Base-by-base conservation (phyloP, 140 eudicot genomes). In the Ambrosia hybrid region DNA sequence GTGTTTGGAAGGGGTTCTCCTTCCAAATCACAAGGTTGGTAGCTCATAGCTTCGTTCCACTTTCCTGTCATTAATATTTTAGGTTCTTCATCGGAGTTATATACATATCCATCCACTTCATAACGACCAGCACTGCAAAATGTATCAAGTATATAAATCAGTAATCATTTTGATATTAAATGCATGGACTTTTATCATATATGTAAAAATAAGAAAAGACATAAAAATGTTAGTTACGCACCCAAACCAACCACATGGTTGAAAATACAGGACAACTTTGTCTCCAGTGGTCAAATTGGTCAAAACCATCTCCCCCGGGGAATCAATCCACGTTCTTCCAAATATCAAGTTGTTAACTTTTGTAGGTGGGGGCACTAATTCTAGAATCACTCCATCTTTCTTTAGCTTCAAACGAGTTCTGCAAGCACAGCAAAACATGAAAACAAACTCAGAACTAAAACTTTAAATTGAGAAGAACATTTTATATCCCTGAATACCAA, bases 161-260 rank as follows among this genome's bases (percentile, higher is more conserved):
- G 16, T 53, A 26, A 55, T 34, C 36, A 16, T 56, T 56, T 17
- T 3, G 62, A 56, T 15, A 56, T 15, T 56, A 56, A 45, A 45
- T 3, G 41, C 41, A 38, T 1, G 41, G 4, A 38, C 41, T 5
- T 38, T 38, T n/a, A 3, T 38, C 41, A 38, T 38, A 5, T 6
- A 63, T 63, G 33, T 63, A 63, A 38, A 64, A 15, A 15, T 65
- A 75, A 8, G 57, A n/a, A 43, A 13, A 13, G 7, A 10, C 71
- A 16, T 11, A 15, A 16, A 64, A 39, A 64, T 14, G 13, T 15
- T 17, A 62, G 16, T 39, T 21, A 67, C 83, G 6, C 71, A 94
- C 99, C 99, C 99, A 26, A 94, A 94, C 99, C 99, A 94, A 55
- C 99, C 99, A 72, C 99, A 94, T n/a, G 97, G 97, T 83, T 94